phyloP scores from a whole-genome alignment of 805 yeast species.

The Lachancea lanzarotensis region DNA sequence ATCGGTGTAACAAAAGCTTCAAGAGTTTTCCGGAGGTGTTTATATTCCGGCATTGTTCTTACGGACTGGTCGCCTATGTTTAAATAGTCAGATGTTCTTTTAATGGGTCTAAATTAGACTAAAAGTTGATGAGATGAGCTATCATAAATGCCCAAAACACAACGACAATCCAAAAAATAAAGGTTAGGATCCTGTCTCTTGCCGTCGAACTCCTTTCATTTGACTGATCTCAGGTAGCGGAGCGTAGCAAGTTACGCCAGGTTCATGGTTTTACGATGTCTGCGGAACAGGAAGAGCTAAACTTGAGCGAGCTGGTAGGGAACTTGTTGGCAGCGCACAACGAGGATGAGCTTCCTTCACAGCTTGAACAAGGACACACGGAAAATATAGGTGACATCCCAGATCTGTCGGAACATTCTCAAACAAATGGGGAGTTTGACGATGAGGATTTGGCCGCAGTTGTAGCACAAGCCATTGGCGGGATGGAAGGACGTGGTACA shows the following conservation, averaged over 20 bases:
- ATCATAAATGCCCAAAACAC: neutral
- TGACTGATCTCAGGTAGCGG: neutral
- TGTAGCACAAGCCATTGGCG: constrained; percentile 36
- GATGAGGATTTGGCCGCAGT: constrained; percentile 35
- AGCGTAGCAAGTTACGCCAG: neutral
- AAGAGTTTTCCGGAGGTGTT: too few species aligned
- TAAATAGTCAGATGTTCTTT: neutral
- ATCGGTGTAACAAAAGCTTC: constrained; percentile 5
- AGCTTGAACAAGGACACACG: constrained; percentile 11
- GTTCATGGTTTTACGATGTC: constrained; percentile 12
- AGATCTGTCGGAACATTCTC: constrained; percentile 3
- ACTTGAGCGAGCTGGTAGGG: constrained; percentile 31
- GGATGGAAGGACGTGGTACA: constrained; percentile 13
- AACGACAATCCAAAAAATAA: neutral
- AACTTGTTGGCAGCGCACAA: constrained; percentile 26
- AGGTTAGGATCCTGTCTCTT: neutral
- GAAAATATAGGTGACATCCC: constrained; percentile 3
- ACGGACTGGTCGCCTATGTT: too few species aligned
- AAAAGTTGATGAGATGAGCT: constrained; percentile 2
- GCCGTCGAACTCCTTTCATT: neutral
- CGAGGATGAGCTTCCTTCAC: constrained; percentile 12
- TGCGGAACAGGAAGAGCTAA: constrained; percentile 28
- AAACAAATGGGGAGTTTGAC: constrained; percentile 3
- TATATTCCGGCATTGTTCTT: too few species aligned
- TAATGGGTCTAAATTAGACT: neutral